These are phyloP conservation scores for Hypoxylon rickii DNA, from an alignment of 495 filamentous ascomycete genomes.

Conservation along the genomic window DNA sequence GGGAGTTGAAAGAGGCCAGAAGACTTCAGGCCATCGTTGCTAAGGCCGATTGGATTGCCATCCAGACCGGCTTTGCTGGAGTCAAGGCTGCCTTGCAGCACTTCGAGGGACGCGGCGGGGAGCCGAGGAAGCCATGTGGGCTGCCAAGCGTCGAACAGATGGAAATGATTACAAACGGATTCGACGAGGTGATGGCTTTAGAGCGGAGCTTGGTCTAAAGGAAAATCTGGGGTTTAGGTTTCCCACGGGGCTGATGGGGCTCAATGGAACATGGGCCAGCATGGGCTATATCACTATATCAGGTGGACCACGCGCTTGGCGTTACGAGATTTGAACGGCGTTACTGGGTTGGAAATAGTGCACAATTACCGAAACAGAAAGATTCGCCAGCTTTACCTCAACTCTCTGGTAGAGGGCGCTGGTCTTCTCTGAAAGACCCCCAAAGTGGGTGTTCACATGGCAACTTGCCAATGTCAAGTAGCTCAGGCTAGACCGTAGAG, in stretches of 20 bases:
- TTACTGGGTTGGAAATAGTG: constrained; percentile 28
- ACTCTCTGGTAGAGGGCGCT: constrained; percentile 1
- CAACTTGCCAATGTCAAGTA: constrained; percentile 7
- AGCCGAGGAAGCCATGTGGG: constrained; percentile 67
- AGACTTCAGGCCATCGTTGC: constrained; percentile 71
- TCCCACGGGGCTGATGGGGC: constrained; percentile 7
- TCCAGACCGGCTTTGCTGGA: constrained; percentile 77
- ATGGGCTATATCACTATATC: too few species aligned
- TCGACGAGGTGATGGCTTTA: constrained; percentile 61
- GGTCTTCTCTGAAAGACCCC: constrained; percentile 1
- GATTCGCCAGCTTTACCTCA: constrained; percentile 2
- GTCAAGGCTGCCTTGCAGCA: constrained; percentile 79
- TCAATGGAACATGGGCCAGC: constrained; percentile 15
- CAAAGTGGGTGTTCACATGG: constrained; percentile 15
- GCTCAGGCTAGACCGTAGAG: constrained; percentile 23
- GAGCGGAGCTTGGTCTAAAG: constrained; percentile 32
- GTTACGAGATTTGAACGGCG: constrained; percentile 33
- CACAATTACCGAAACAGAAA: constrained; percentile 13
- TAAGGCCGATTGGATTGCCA: constrained; percentile 79
- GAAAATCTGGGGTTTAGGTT: constrained; percentile 16
- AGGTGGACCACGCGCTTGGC: constrained; percentile 26
- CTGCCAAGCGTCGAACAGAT: constrained; percentile 59
- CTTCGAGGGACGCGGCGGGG: constrained; percentile 77
- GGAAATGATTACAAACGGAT: constrained; percentile 63
- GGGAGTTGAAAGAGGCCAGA: constrained; percentile 69